phyloP scores from a whole-genome alignment of 1,139 yeast species.

The Saccharomyces hybrid region DNA sequence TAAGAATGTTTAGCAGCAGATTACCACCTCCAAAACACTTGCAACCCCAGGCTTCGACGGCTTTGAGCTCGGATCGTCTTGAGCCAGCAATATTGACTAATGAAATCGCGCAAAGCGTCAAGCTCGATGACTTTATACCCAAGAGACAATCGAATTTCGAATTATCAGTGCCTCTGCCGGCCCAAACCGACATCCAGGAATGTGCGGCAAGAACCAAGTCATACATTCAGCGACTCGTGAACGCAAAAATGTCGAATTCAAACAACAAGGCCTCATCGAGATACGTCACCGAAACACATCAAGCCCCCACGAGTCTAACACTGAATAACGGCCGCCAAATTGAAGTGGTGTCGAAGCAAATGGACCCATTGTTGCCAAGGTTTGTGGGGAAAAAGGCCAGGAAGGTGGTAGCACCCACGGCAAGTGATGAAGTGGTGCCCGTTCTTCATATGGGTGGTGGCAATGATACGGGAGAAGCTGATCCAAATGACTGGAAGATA shows the following conservation, averaged over 20 bases:
- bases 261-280: conserved; percentile 9
- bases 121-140: conserved; percentile 40
- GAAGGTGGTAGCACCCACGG: conserved; percentile 70
- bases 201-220: conserved; percentile 41
- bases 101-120: conserved; percentile 8
- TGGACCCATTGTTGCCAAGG: conserved; percentile 86
- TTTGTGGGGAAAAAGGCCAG: conserved; percentile 52
- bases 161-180: conserved; percentile 35
- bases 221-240: conserved; percentile 42
- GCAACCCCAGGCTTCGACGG: background rate
- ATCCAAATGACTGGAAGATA: conserved; percentile 52
- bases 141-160: conserved; percentile 38
- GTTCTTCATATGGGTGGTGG: conserved; percentile 20
- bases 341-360: conserved; percentile 50
- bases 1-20: background rate
- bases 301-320: conserved; percentile 2
- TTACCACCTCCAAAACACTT: conserved; percentile 2
- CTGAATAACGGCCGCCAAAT: conserved; percentile 33
- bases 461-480: background rate
- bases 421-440: conserved; percentile 44
- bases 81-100: conserved; percentile 9
- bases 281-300: background rate
- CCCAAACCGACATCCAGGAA: conserved; percentile 35
- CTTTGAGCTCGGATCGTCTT: background rate
- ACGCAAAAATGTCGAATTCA: conserved; percentile 33